Base-by-base conservation (phyloP, 352 stramenopile species). In the Phytophthora hibernalis region DNA sequence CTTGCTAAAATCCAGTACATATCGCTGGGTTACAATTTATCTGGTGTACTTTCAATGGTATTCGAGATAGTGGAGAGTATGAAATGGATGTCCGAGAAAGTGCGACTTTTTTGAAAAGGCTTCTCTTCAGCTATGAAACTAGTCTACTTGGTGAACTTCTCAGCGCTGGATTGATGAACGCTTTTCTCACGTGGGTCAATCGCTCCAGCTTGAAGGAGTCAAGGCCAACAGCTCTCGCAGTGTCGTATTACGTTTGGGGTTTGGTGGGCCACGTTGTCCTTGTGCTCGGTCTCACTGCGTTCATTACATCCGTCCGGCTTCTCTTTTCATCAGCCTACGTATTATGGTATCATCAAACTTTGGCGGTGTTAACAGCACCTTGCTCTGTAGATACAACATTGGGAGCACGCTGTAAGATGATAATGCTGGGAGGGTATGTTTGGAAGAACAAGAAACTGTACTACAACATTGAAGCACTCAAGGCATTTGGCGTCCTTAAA, bases 221-320 rank as follows among this genome's bases (percentile, higher is more conserved):
- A 3, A 35, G 21, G 11, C 44, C 44, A 15, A 24, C 28, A 13
- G 64, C 64, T 21, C 31, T 59, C 11, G 56, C 64, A 5, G 22
- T 72, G 1, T 63, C 50, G 9, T 58, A 67, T 40, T 72, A 72
- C 30, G n/a, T 61, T n/a, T 72, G 64, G 64, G 50, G 64, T 2
- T 43, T 72, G 11, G 45, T 66, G 26, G 55, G 55, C 3, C 63
- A 71, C 21, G 37, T 38, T 8, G 21, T 62, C 28, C 53, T 67
- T 15, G 56, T 67, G 8, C 37, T 64, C 6, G 28, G 55, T 1
- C 5, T 58, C 3, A 42, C 30, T 13, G 26, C 51, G 3, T 47
- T 64, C 48, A 57, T 58, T 20, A 45, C 31, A 8, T 35, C 7
- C n/a, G 20, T 62, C 10, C 51, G 58, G 18, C 4, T 52, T 12